Base-by-base conservation (phyloP, 352 stramenopile species). In the Phytophthora lateralis region DNA sequence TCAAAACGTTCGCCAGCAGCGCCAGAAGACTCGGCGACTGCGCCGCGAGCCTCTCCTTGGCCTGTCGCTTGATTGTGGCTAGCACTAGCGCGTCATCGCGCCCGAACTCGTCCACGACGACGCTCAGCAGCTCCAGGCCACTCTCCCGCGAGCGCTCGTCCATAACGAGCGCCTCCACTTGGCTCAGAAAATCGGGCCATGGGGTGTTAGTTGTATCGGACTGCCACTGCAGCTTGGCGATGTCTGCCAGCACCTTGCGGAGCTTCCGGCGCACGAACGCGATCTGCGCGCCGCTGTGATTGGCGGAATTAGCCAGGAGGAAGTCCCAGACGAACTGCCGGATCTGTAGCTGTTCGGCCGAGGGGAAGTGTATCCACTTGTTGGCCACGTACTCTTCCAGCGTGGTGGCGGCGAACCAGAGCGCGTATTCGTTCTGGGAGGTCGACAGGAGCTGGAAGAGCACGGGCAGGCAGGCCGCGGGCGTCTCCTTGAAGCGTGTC, bases 381-480 rank as follows among this genome's bases (percentile, higher is more conserved):
- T 67, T 78, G 26, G 80, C 78, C 2, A 93, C 78, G 63, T 91
- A 91, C 66, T 93, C 83, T 37, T 93, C 83, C 21, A 93, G 55
- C 30, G 83, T 83, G 8, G 77, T 89, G 17, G 73, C 66, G 5
- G 83, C 83, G 49, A 93, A 93, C 83, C 83, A 93, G 38, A 93
- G 80, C 63, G 78, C 69, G 60, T 90, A 91, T 71, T 91, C 79
- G 64, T 80, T 89, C 56, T 65, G 76, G 10, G 79, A 90, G 12
- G 78, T 75, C 32, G 55, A 48, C 35, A 93, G 59, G 12, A 93
- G 60, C 66, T 85, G 71, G 57, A 82, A 87, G 1, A 93, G 50
- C 50, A 93, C 76, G 30, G 79, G 80, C n/a, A 93, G 60, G 56
- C 81, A 90, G 14, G 66, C 73, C 8, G 61, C 35, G 20, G 76